These are phyloP conservation scores for Cryphonectria naterciae DNA, from an alignment of 2,329 filamentous ascomycete genomes.

Conservation along the genomic window DNA sequence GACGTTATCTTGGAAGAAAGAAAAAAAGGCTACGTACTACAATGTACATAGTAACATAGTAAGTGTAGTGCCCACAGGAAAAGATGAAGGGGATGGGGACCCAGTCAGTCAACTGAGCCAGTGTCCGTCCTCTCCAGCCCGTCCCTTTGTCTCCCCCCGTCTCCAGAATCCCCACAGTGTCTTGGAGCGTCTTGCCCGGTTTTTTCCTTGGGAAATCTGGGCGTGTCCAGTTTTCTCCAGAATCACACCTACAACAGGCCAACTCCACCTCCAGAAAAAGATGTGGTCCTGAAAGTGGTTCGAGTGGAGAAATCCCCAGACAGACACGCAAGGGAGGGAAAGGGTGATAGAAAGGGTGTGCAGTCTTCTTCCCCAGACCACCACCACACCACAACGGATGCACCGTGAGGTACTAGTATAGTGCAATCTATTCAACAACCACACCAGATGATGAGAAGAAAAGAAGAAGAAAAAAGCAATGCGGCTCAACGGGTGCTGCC, in stretches of 20 bases:
- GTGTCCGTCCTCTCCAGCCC: background rate
- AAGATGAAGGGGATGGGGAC: background rate
- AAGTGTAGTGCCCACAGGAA: background rate
- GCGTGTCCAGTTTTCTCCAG: conserved; percentile 19
- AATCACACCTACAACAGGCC: background rate
- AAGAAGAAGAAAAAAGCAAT: background rate
- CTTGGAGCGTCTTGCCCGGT: background rate
- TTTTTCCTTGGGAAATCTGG: background rate
- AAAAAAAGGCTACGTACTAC: background rate
- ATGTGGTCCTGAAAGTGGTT: conserved; percentile 8
- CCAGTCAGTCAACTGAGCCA: background rate
- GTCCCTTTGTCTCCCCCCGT: background rate
- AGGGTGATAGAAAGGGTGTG: background rate
- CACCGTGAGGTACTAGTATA: background rate
- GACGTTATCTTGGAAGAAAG: background rate
- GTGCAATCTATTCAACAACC: background rate
- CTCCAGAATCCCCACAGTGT: conserved; percentile 15
- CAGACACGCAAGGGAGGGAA: background rate
- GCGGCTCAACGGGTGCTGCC: background rate
- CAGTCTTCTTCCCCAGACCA: background rate
- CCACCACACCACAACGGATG: background rate
- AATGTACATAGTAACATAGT: too few relatives aligned
- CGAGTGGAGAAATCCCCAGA: conserved; percentile 25
- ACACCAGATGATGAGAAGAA: background rate
- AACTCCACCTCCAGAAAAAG: conserved; percentile 22